Conservation (phyloP, 202 grass and related monocot genomes). For the Eragrostis tef region DNA sequence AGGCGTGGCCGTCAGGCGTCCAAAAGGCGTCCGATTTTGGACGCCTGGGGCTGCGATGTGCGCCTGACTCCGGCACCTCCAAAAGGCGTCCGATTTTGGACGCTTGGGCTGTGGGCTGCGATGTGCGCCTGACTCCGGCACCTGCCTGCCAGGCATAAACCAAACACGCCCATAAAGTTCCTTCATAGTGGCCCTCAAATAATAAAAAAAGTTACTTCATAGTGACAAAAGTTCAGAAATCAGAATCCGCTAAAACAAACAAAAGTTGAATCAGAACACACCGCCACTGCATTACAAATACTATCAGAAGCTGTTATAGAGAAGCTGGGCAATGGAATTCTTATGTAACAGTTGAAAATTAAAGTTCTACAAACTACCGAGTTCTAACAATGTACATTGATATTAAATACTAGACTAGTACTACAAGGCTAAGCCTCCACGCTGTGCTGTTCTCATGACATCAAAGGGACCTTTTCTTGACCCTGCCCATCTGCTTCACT, state of each 20-base stretch:
- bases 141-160: too few species aligned
- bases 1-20: too few species aligned
- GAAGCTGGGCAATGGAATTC: not conserved
- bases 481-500: constrained; percentile 63
- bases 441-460: constrained; percentile 52
- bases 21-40: too few species aligned
- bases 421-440: not conserved
- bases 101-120: too few species aligned
- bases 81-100: too few species aligned
- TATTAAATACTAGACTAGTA: constrained; percentile 14
- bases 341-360: not conserved
- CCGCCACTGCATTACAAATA: not conserved
- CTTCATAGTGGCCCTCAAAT: too few species aligned
- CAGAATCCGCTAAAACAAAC: too few species aligned
- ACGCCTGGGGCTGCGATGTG: too few species aligned
- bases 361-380: not conserved
- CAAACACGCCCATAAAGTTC: too few species aligned
- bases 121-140: too few species aligned
- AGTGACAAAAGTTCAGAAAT: not conserved
- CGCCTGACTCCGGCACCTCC: too few species aligned
- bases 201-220: not conserved
- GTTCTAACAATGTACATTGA: constrained; percentile 11
- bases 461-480: constrained; percentile 79
- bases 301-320: not conserved
- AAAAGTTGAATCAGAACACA: constrained; percentile 17